Evolutionary conservation across 345 rosid genomes (phyloP).

Genomic region (Cardamine occulta): DNA sequence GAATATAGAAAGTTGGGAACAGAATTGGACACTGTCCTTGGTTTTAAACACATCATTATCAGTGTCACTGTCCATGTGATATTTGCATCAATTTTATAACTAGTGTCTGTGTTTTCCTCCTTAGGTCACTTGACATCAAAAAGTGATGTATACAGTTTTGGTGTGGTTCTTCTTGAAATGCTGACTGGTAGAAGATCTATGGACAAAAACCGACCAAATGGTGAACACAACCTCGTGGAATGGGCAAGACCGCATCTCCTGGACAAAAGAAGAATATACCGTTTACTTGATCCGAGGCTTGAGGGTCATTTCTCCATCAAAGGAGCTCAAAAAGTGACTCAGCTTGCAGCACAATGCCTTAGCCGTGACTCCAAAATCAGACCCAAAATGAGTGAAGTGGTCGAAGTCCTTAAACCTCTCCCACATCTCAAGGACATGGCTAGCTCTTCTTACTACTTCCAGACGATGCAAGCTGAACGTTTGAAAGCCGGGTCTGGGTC

Average conservation of each 20-base stretch:
- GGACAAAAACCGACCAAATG: conserved; percentile 82
- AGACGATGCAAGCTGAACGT: conserved; percentile 68
- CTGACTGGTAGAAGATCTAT: conserved; percentile 81
- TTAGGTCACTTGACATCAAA: conserved; percentile 84
- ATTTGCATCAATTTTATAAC: neutral
- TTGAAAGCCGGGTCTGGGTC: conserved; percentile 40
- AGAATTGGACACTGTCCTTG: neutral
- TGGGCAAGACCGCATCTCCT: conserved; percentile 85
- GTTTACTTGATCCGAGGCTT: conserved; percentile 77
- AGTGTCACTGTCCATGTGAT: too few relatives aligned
- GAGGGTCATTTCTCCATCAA: conserved; percentile 82
- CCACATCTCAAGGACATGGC: conserved; percentile 84
- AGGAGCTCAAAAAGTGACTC: conserved; percentile 81
- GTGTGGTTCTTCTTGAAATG: conserved; percentile 84
- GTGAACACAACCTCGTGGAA: conserved; percentile 82
- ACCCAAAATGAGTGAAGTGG: conserved; percentile 90
- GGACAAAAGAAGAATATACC: conserved; percentile 78
- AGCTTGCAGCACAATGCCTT: conserved; percentile 79
- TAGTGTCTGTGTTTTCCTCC: neutral
- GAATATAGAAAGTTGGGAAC: neutral
- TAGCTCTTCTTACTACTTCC: conserved; percentile 78
- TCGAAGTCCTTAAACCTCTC: conserved; percentile 71
- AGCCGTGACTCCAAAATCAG: conserved; percentile 80
- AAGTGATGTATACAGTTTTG: conserved; percentile 87
- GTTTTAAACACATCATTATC: too few relatives aligned